phyloP scores from a whole-genome alignment of 345 rosid genomes.

The Eucalyptus urophylla region DNA sequence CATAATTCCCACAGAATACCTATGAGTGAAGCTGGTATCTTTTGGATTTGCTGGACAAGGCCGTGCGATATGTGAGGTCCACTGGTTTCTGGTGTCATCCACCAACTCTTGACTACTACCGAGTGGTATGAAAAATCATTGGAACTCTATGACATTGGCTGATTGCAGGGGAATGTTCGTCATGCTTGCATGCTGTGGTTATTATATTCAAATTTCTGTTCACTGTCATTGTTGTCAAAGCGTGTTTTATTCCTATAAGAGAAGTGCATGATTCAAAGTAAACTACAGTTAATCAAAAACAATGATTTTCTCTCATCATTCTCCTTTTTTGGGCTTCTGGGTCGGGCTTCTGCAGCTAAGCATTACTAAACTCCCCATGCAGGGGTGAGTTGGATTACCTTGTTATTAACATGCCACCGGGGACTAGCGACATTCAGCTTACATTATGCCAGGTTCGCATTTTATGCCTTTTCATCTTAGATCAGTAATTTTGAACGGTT shows the following conservation, averaged over 20 bases:
- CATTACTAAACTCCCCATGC: neutral
- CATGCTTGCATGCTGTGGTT: neutral
- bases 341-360: neutral
- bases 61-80: constrained; percentile 64
- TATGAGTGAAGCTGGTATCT: too few relatives aligned
- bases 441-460: constrained; percentile 79
- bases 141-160: too few relatives aligned
- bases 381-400: constrained; percentile 99
- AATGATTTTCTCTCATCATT: neutral
- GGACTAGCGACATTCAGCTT: constrained; percentile 95
- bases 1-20: too few relatives aligned
- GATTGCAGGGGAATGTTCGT: neutral
- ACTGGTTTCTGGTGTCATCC: constrained; percentile 94
- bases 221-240: neutral
- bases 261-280: neutral
- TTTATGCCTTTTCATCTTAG: neutral
- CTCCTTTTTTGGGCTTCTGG: neutral
- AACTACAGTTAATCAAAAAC: neutral
- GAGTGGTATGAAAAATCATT: constrained; percentile 47
- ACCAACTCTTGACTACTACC: constrained; percentile 83
- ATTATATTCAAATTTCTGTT: neutral
- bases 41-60: too few relatives aligned
- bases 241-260: neutral
- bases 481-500: neutral
- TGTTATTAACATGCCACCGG: constrained; percentile 96